Conservation (phyloP, 2,329 filamentous ascomycete genomes). For the Fusarium sp. region DNA sequence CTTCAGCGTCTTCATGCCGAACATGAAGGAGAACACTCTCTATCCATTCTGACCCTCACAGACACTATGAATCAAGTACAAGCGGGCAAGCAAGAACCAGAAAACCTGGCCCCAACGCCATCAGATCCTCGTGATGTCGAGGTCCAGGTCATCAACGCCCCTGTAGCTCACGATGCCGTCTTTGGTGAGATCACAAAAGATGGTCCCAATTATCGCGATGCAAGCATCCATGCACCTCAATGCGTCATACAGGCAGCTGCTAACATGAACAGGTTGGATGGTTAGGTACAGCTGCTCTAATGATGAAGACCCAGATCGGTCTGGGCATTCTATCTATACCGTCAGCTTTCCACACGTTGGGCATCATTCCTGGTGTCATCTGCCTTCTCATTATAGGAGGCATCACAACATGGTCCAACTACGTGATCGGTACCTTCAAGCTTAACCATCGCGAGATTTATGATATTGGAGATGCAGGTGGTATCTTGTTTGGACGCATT, state of each 20-base stretch:
- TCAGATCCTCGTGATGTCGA: background rate
- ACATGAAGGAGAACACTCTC: background rate
- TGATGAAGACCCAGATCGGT: slow-evolving; percentile 61
- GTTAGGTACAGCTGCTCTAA: slow-evolving; percentile 56
- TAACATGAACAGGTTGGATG: slow-evolving; percentile 52
- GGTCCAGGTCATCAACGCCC: slow-evolving; percentile 34
- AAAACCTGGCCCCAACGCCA: background rate
- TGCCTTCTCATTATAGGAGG: slow-evolving; percentile 53
- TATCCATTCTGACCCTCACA: background rate
- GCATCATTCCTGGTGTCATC: slow-evolving; percentile 60
- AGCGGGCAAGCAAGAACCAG: background rate
- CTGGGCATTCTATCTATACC: slow-evolving; percentile 61
- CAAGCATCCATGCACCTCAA: slow-evolving; percentile 11
- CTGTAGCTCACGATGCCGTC: slow-evolving; percentile 24
- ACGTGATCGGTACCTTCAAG: slow-evolving; percentile 63
- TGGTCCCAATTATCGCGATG: slow-evolving; percentile 47
- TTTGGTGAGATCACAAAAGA: slow-evolving; percentile 45
- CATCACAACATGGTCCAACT: slow-evolving; percentile 62
- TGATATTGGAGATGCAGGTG: slow-evolving; percentile 63
- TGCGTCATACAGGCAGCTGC: background rate
- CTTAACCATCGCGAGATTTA: slow-evolving; percentile 62
- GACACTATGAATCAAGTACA: slow-evolving; percentile 4
- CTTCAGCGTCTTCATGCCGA: background rate
- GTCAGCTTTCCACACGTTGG: slow-evolving; percentile 56
- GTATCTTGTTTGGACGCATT: slow-evolving; percentile 58